A percentile compares a stretch with the other conserved stretches of the same genome.
phyloP scores from a whole-genome alignment of 2,329 filamentous ascomycete species.

The Aspergillus latus region DNA sequence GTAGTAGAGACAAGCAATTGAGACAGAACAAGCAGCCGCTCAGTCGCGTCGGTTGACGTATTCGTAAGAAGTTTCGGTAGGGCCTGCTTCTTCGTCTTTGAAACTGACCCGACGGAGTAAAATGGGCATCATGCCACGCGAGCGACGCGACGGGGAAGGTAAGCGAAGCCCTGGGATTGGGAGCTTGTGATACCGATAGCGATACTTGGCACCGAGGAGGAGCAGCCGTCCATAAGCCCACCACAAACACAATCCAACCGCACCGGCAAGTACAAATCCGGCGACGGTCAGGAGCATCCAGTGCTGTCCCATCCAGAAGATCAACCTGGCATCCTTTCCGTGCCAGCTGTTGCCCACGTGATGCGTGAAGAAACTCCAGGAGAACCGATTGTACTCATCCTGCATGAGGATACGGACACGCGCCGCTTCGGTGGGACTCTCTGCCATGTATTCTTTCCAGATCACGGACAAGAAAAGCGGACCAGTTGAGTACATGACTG shows the following conservation, averaged over 20 bases:
- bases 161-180: constrained; percentile 26
- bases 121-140: constrained; percentile 36
- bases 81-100: constrained; percentile 40
- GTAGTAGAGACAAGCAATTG: constrained; percentile 12
- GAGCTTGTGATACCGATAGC: constrained; percentile 38
- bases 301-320: constrained; percentile 63
- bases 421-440: constrained; percentile 43
- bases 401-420: constrained; percentile 68
- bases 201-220: constrained; percentile 42
- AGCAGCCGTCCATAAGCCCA: constrained; percentile 51
- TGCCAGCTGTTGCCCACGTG: constrained; percentile 67
- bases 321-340: constrained; percentile 61
- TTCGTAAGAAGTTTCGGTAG: constrained; percentile 41
- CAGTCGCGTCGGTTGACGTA: constrained; percentile 36
- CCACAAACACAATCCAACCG: constrained; percentile 52
- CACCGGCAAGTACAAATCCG: constrained; percentile 51
- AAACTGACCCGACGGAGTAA: constrained; percentile 41
- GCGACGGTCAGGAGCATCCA: constrained; percentile 56
- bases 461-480: constrained; percentile 74
- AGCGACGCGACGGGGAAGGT: constrained; percentile 36
- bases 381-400: constrained; percentile 66
- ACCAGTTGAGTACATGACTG: constrained; percentile 76
- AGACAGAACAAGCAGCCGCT: constrained; percentile 8
- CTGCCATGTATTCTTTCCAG: constrained; percentile 70
- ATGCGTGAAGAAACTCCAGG: constrained; percentile 72